phyloP scores from a whole-genome alignment of 257 asterid species.

The Solanum tacnaense region DNA sequence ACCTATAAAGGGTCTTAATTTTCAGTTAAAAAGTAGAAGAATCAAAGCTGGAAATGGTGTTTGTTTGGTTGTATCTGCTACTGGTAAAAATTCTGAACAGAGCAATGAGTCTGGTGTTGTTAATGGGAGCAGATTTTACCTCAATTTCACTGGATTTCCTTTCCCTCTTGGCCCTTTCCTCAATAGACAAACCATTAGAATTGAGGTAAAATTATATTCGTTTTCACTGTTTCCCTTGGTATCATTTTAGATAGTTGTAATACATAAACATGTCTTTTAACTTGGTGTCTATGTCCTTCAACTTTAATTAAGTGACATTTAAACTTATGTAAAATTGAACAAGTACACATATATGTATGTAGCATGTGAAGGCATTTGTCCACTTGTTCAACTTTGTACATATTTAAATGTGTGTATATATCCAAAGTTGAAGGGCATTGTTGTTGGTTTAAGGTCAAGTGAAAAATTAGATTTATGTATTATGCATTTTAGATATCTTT shows the following conservation, averaged over 20 bases:
- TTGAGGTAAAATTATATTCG: constrained; percentile 39
- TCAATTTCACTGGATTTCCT: constrained; percentile 87
- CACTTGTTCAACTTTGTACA: not conserved
- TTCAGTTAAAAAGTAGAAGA: constrained; percentile 40
- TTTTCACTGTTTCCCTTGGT: not conserved
- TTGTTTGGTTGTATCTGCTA: constrained; percentile 25
- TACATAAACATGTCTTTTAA: not conserved
- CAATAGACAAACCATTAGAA: constrained; percentile 68
- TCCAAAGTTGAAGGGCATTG: not conserved
- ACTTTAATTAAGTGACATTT: not conserved
- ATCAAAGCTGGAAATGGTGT: constrained; percentile 13
- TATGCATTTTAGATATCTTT: not conserved
- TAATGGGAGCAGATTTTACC: constrained; percentile 60
- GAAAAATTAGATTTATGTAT: not conserved
- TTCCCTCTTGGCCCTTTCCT: constrained; percentile 97
- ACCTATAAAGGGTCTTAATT: constrained; percentile 27
- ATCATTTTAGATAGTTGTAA: not conserved
- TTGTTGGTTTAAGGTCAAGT: not conserved
- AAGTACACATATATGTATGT: not conserved
- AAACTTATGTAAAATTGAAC: too few relatives aligned
- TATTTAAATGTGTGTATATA: not conserved
- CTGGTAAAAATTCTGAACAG: constrained; percentile 19
- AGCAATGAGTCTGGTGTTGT: constrained; percentile 17
- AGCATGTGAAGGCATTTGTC: not conserved
- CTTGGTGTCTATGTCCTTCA: not conserved